Evolutionary conservation across 2,329 filamentous ascomycete genomes (phyloP), one percentile per base, ranked within the genome.

Genomic region (Aspergillus sp.): DNA sequence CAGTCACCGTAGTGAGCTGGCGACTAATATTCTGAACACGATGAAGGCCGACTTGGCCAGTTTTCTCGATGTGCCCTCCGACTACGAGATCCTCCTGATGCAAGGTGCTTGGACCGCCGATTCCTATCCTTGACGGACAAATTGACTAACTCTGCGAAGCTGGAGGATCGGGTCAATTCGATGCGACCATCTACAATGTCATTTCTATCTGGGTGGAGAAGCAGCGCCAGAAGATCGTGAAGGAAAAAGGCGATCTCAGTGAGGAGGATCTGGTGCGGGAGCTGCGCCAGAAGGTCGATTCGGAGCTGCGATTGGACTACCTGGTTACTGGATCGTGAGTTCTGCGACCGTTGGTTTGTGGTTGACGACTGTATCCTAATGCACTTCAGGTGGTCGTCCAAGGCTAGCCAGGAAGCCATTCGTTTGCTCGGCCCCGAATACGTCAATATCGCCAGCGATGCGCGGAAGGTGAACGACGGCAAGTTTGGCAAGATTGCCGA

Each of bases 401-500:
- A 97, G 76, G 92, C 92, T 11, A 86, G 84, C 33, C 87, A 91
- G 69, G 93, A 97, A 74, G 91, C 89, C 3, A 79, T 80, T 52
- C 81, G 91, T 49, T 78, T 97, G 9, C 71, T 96, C 2, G 92
- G 93, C 17, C 72, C 85, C 2, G 84, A 92, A 68, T 71, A 73
- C 50, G 87, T 96, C 72, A 95, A 96, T 69, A 75, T 95, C 30
- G 91, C 82, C 10, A 75, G 85, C 11, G 90, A 96, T 72, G 63
- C 74, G 11, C 65, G 85, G 49, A 79, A 82, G 55, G 65, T 68
- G 54, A 90, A 90, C 60, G 80, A 82, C 61, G 90, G 89, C 59
- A 96, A 94, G 72, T 97, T 95, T 69, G 90, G 90, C 53, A 83
- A 78, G 56, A 95, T 97, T 47, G 88, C 93, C 0, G 80, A 85